Base-by-base conservation (phyloP, 192 early-diverging fungal species). In the Entomortierella lignicola region DNA sequence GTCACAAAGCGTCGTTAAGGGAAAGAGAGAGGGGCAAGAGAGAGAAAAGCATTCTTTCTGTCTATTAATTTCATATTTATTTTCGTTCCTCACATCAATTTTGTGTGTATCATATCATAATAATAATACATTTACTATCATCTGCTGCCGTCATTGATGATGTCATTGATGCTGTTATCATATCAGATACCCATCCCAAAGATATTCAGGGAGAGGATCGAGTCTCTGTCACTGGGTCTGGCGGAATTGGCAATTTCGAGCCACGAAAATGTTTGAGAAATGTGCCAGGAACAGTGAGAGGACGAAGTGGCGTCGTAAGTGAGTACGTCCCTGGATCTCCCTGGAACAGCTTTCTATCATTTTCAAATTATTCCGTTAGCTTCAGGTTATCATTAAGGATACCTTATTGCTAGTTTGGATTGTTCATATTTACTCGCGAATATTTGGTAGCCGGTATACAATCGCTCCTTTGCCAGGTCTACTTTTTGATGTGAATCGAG, bases 1-100 rank as follows among this genome's bases (percentile, higher is more conserved):
- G 75, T 69, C 23, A 51, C 47, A 41, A 79, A 70, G 75, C 62
- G 75, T 58, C 75, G 75, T 39, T 63, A 63, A 63, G 12, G 20
- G 4, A 12, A 4, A 20, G 5, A 20, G 44, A 20, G 44, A 47
- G 20, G 18, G 20, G 20, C 31, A 44, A 20, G 30, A 54, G 23
- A 29, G 10, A 29, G 27, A 7, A 8, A 5, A 4, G 23, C 3
- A 26, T 4, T 54, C 15, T 18, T 8, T 54, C 27, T 30, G 7
- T 47, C 15, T 47, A 20, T 47, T 47, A 12, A 12, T 47, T 47
- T 20, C 17, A 4, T 47, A 12, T 47, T 47, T 20, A 23, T 42
- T 59, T 25, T 7, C 37, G 34, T n/a, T 43, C 39, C 37, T 59
- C 37, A 42, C 44, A 44, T 44, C 32, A 18, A 29, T 48, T 41